A percentile compares a stretch with the other conserved stretches of the same genome.
These are phyloP conservation scores for Curvularia eragrostidis DNA, from an alignment of 2,329 filamentous ascomycete genomes.

Conservation along the genomic window DNA sequence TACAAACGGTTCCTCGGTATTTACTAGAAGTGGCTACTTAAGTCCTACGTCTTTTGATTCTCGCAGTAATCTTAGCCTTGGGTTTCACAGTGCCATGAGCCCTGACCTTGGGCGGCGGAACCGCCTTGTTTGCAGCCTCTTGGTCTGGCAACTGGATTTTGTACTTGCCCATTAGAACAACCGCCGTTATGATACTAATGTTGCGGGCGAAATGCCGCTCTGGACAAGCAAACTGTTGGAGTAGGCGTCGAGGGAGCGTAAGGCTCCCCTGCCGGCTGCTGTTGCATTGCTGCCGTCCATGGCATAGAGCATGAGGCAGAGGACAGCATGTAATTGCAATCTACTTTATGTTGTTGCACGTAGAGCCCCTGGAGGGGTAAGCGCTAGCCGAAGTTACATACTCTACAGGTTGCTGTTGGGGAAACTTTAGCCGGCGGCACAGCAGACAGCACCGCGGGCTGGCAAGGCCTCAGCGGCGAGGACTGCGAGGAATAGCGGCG, in stretches of 20 bases:
- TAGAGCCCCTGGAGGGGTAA: not conserved
- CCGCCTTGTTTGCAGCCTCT: not conserved
- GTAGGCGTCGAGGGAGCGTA: slow-evolving; percentile 1
- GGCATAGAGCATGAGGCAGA: not conserved
- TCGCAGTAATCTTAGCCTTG: slow-evolving; percentile 6
- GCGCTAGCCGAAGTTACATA: too few relatives aligned
- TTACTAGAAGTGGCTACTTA: not conserved
- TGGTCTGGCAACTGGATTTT: slow-evolving; percentile 8
- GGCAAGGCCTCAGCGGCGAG: not conserved
- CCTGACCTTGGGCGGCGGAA: not conserved
- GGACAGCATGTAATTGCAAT: too few relatives aligned
- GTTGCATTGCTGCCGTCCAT: slow-evolving; percentile 11
- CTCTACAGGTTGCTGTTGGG: not conserved
- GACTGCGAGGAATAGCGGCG: not conserved
- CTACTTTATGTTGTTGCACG: not conserved
- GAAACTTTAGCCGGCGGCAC: not conserved
- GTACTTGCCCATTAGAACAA: slow-evolving; percentile 14
- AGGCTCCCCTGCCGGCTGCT: not conserved
- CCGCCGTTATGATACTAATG: slow-evolving; percentile 20
- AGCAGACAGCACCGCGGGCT: not conserved
- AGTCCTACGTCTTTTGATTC: slow-evolving; percentile 7
- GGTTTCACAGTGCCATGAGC: slow-evolving; percentile 18
- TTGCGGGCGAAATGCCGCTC: slow-evolving; percentile 25
- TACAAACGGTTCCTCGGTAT: too few relatives aligned
- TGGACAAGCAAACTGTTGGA: slow-evolving; percentile 14